Conservation (phyloP, 1,284 basidiomycete species). For the Marasmius fiardii region DNA sequence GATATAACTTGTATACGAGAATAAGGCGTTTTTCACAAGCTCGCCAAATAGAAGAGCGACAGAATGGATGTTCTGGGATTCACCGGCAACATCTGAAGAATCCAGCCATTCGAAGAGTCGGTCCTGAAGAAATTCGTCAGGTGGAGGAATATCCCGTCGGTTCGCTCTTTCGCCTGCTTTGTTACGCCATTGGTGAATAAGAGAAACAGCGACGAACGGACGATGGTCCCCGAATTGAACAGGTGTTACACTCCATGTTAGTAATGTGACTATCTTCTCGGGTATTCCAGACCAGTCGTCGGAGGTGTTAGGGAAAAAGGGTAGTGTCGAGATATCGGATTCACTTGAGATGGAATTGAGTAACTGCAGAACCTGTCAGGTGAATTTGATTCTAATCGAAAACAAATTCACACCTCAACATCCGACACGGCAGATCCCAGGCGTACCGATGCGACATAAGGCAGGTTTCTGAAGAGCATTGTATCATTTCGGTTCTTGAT, state of each 20-base stretch:
- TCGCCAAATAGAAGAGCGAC: constrained; percentile 79
- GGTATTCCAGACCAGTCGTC: constrained; percentile 47
- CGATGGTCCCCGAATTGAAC: constrained; percentile 85
- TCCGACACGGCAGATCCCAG: constrained; percentile 68
- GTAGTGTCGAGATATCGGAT: constrained; percentile 61
- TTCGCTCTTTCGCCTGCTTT: constrained; percentile 57
- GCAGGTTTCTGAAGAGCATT: constrained; percentile 69
- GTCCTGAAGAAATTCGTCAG: constrained; percentile 64
- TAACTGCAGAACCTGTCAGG: constrained; percentile 39
- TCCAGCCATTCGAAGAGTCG: constrained; percentile 87
- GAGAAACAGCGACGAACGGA: constrained; percentile 75
- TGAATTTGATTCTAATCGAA: constrained; percentile 2
- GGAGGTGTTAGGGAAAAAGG: constrained; percentile 55
- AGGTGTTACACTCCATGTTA: constrained; percentile 86
- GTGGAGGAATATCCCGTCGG: constrained; percentile 51
- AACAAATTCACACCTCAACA: constrained; percentile 52
- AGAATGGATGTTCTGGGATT: constrained; percentile 53
- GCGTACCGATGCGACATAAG: constrained; percentile 52
- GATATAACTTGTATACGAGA: constrained; percentile 84
- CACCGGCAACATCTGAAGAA: constrained; percentile 56
- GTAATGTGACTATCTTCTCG: constrained; percentile 76
- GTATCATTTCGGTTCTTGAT: constrained; percentile 73
- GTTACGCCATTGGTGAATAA: constrained; percentile 72
- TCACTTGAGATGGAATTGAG: constrained; percentile 77
- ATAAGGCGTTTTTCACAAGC: constrained; percentile 71